A percentile compares a stretch with the other conserved stretches of the same genome.
Conservation (phyloP, 768 basidiomycete species). For the Trametes punicea region DNA sequence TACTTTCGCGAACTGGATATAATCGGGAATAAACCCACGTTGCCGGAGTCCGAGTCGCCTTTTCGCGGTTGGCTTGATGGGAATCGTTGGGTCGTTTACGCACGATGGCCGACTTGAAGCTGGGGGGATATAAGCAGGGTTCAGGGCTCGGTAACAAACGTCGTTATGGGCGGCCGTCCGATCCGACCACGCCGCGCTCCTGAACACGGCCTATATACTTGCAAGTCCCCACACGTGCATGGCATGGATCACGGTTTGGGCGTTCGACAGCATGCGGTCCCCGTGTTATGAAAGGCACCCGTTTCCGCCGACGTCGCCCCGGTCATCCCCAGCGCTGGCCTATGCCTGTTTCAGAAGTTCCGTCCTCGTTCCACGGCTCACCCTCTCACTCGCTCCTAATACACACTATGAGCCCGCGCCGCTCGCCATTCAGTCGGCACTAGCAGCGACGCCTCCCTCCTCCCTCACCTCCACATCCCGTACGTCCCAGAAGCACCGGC, state of each 20-base stretch:
- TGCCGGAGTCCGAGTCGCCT: not conserved
- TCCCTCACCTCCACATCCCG: slow-evolving; percentile 5
- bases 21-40: slow-evolving; percentile 8
- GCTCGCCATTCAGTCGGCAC: slow-evolving; percentile 2
- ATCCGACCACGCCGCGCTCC: slow-evolving; percentile 15
- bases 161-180: slow-evolving; percentile 15
- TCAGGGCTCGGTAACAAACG: slow-evolving; percentile 1
- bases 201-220: no score
- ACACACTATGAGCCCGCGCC: slow-evolving; percentile 7
- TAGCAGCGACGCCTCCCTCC: slow-evolving; percentile 4
- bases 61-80: not conserved
- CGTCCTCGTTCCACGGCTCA: slow-evolving; percentile 6
- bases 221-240: slow-evolving; percentile 19
- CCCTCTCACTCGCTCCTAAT: not conserved
- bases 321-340: slow-evolving; percentile 16
- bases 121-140: no score
- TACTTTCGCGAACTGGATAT: not conserved
- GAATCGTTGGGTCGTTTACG: no score
- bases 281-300: slow-evolving; percentile 23
- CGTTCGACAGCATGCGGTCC: slow-evolving; percentile 21
- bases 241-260: slow-evolving; percentile 14
- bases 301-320: slow-evolving; percentile 27
- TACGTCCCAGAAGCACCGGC: slow-evolving; percentile 19
- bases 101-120: no score
- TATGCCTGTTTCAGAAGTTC: slow-evolving; percentile 14